Percentiles rank a stretch among this genome's conserved stretches.
phyloP scores from a whole-genome alignment of 1,284 basidiomycete genomes.

The Golubevia sp. region DNA sequence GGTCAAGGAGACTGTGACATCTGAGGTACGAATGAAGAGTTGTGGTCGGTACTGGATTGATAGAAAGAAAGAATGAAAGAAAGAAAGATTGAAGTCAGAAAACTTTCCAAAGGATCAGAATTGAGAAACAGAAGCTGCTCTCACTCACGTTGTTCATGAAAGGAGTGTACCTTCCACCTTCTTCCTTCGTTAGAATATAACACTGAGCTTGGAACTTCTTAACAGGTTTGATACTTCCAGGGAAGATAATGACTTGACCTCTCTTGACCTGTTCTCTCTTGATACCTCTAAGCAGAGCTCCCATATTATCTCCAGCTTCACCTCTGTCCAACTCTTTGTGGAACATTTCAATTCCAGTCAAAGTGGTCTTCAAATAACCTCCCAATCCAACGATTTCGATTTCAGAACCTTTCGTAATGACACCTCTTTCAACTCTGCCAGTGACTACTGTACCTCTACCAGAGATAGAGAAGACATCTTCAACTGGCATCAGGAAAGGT shows the following conservation, averaged over 20 bases:
- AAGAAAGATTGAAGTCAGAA: no score
- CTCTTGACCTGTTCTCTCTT: constrained; percentile 95
- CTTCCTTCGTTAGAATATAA: constrained; percentile 82
- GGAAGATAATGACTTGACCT: constrained; percentile 87
- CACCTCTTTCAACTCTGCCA: constrained; percentile 94
- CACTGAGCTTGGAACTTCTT: constrained; percentile 75
- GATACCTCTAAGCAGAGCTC: constrained; percentile 91
- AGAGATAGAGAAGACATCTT: constrained; percentile 97
- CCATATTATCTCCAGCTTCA: constrained; percentile 99
- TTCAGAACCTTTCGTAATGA: constrained; percentile 88
- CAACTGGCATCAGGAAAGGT: constrained; percentile 94
- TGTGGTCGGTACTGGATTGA: constrained; percentile 77
- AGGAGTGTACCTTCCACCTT: constrained; percentile 96
- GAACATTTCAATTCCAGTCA: constrained; percentile 99
- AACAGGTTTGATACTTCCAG: constrained; percentile 89
- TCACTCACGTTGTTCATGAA: constrained; percentile 77
- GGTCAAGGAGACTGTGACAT: constrained; percentile 82
- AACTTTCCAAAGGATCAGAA: background rate
- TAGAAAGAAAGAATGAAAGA: background rate
- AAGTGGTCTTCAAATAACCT: constrained; percentile 81
- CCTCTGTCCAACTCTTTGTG: constrained; percentile 98
- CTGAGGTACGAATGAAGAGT: constrained; percentile 93
- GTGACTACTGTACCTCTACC: constrained; percentile 98
- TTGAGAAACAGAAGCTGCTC: background rate
- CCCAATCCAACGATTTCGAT: constrained; percentile 93